Evolutionary conservation across 2,329 filamentous ascomycete genomes (phyloP).

Genomic region (Zalaria sp.): DNA sequence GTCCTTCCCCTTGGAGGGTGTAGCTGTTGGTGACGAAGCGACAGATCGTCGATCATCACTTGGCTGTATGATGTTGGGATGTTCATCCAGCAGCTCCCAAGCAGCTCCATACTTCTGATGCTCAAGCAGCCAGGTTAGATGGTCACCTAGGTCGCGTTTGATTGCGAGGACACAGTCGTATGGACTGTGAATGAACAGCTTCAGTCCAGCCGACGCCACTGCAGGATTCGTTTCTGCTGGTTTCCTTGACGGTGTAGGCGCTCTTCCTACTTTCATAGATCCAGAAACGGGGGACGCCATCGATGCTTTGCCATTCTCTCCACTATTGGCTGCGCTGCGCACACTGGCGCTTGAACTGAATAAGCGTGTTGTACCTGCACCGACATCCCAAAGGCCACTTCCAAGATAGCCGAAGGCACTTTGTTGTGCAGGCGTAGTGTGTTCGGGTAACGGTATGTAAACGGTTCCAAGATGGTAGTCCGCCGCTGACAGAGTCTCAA

Average conservation of each 20-base stretch:
- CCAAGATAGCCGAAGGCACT: constrained; percentile 67
- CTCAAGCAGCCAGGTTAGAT: constrained; percentile 72
- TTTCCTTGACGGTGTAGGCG: constrained; percentile 10
- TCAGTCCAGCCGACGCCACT: constrained; percentile 43
- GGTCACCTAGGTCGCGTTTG: constrained; percentile 73
- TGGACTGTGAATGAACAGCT: constrained; percentile 91
- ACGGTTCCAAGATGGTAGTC: constrained; percentile 86
- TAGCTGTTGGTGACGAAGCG: constrained; percentile 23
- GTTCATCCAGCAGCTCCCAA: constrained; percentile 78
- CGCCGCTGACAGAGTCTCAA: constrained; percentile 68
- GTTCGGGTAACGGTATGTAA: constrained; percentile 54
- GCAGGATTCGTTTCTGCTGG: constrained; percentile 29
- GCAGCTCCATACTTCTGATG: constrained; percentile 69
- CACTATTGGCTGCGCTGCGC: constrained; percentile 27
- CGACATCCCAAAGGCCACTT: constrained; percentile 70
- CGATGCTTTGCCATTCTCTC: constrained; percentile 20
- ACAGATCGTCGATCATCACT: constrained; percentile 21
- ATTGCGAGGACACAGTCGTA: constrained; percentile 93
- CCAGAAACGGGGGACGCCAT: constrained; percentile 20
- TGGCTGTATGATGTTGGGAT: constrained; percentile 53
- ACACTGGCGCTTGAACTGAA: constrained; percentile 81
- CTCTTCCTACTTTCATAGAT: constrained; percentile 12
- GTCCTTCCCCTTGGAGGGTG: constrained; percentile 27
- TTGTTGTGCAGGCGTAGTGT: constrained; percentile 48
- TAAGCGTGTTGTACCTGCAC: constrained; percentile 64